Evolutionary conservation across 1,139 yeast genomes (phyloP).

Genomic region (Saccharomycopsis crataegensis): DNA sequence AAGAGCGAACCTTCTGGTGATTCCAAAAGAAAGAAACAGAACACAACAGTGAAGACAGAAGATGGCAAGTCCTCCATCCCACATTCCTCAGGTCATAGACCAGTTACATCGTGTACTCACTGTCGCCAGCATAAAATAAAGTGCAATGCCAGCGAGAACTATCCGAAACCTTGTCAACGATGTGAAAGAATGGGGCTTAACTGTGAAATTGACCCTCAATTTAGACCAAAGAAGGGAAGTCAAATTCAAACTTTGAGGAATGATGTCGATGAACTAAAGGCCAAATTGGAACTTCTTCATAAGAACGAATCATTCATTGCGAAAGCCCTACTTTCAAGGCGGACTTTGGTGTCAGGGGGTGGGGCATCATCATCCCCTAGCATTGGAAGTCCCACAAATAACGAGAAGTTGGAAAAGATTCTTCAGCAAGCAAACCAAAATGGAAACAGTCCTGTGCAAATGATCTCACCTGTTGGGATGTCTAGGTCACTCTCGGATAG

Average conservation of each 20-base stretch:
- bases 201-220: constrained; percentile 88
- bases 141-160: constrained; percentile 82
- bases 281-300: constrained; percentile 69
- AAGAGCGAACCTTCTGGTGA: not conserved
- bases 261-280: constrained; percentile 74
- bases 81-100: constrained; percentile 48
- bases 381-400: not conserved
- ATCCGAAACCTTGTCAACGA: constrained; percentile 75
- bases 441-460: constrained; percentile 23
- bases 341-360: constrained; percentile 7
- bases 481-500: constrained; percentile 8
- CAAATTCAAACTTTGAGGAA: constrained; percentile 78
- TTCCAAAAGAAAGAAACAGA: not conserved
- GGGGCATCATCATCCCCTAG: not conserved
- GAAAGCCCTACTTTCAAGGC: constrained; percentile 42
- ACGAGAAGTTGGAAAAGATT: not conserved
- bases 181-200: constrained; percentile 73
- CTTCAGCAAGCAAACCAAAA: not conserved
- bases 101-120: constrained; percentile 88
- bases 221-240: constrained; percentile 85
- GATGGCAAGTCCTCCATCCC: constrained; percentile 1
- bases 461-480: constrained; percentile 11
- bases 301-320: constrained; percentile 63
- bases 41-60: constrained; percentile 1
- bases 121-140: constrained; percentile 93